Evolutionary conservation across 495 filamentous ascomycete species (phyloP).

Genomic region (Cladorrhinum samala): DNA sequence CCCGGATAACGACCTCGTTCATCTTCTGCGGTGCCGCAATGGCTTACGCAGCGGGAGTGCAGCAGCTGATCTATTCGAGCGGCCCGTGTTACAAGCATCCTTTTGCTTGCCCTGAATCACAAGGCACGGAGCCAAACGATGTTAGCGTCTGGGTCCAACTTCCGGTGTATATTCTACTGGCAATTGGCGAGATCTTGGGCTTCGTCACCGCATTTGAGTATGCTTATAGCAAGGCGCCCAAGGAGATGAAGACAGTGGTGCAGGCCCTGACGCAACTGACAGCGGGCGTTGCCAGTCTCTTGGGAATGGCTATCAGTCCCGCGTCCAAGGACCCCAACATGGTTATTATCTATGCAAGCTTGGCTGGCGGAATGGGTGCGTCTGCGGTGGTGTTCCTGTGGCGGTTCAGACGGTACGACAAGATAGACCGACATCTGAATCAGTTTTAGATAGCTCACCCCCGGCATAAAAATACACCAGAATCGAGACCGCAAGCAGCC

Average conservation of each 20-base stretch:
- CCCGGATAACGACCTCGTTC: slow-evolving; percentile 47
- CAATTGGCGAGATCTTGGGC: slow-evolving; percentile 38
- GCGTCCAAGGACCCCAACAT: slow-evolving; percentile 38
- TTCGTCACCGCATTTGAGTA: slow-evolving; percentile 46
- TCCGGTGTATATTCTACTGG: slow-evolving; percentile 35
- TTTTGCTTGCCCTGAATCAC: slow-evolving; percentile 25
- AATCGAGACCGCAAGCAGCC: too few relatives aligned
- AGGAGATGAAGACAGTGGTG: slow-evolving; percentile 23
- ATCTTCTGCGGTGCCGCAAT: slow-evolving; percentile 37
- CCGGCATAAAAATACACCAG: not conserved
- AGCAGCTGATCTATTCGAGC: slow-evolving; percentile 39
- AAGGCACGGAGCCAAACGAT: slow-evolving; percentile 26
- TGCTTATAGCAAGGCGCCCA: slow-evolving; percentile 41
- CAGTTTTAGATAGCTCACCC: slow-evolving; percentile 1
- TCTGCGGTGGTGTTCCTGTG: slow-evolving; percentile 27
- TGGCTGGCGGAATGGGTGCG: slow-evolving; percentile 30
- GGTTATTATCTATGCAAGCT: slow-evolving; percentile 40
- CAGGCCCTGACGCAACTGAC: slow-evolving; percentile 40
- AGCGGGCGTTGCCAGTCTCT: slow-evolving; percentile 32
- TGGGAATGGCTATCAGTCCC: slow-evolving; percentile 40
- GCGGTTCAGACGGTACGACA: slow-evolving; percentile 25
- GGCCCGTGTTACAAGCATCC: slow-evolving; percentile 49
- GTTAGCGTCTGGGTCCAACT: slow-evolving; percentile 36
- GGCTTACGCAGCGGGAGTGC: slow-evolving; percentile 44
- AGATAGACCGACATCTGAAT: slow-evolving; percentile 8